These are phyloP conservation scores for Penicillium diatomitis DNA, from an alignment of 495 filamentous ascomycete species.

Conservation along the genomic window DNA sequence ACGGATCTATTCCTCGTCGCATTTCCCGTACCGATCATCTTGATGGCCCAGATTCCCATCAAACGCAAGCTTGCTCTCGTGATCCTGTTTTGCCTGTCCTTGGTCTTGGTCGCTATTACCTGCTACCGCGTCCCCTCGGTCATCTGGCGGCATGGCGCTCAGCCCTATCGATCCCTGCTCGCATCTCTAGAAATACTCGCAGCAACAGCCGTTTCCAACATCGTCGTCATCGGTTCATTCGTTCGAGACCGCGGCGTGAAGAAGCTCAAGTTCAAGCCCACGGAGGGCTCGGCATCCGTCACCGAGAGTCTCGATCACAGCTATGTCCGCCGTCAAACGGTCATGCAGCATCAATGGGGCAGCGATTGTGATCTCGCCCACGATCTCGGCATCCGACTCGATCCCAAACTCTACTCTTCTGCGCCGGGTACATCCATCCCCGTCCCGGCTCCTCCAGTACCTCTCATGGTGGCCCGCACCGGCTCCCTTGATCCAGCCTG, in stretches of 20 bases:
- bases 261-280: constrained; percentile 59
- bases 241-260: constrained; percentile 71
- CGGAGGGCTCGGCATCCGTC: constrained; percentile 44
- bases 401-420: constrained; percentile 46
- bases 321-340: constrained; percentile 38
- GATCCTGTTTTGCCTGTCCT: constrained; percentile 70
- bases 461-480: constrained; percentile 16
- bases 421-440: background rate
- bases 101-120: constrained; percentile 65
- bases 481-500: constrained; percentile 23
- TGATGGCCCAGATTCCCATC: constrained; percentile 58
- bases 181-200: constrained; percentile 73
- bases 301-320: constrained; percentile 43
- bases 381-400: constrained; percentile 58
- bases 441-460: constrained; percentile 28
- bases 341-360: constrained; percentile 61
- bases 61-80: constrained; percentile 60
- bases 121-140: constrained; percentile 69
- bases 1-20: constrained; percentile 80
- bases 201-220: constrained; percentile 67
- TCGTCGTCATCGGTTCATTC: constrained; percentile 71
- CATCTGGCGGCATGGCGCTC: constrained; percentile 49
- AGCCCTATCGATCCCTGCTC: constrained; percentile 66
- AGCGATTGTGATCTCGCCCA: constrained; percentile 73
- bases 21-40: constrained; percentile 81